phyloP scores from a whole-genome alignment of 2,329 filamentous ascomycete genomes.

The Diaporthe ilicicola region DNA sequence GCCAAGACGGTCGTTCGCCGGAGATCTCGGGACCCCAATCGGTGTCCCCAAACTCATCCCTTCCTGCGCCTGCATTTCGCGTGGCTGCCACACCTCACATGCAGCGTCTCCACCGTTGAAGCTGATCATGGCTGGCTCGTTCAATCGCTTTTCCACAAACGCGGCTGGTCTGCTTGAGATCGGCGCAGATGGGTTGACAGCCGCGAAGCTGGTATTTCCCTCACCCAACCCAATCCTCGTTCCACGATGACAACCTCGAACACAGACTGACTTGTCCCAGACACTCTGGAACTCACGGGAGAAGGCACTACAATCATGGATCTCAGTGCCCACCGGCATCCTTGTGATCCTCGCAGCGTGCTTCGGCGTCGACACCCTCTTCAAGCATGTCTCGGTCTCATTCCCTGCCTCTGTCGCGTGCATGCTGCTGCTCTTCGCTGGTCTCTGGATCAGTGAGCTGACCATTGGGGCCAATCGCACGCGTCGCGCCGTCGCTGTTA shows the following conservation, averaged over 20 bases:
- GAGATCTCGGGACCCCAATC: neutral
- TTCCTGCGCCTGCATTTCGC: neutral
- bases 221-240: too few relatives aligned
- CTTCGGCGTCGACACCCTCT: constrained; percentile 54
- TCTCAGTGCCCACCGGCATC: constrained; percentile 59
- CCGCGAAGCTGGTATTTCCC: constrained; percentile 19
- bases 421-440: constrained; percentile 62
- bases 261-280: constrained; percentile 12
- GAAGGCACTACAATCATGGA: constrained; percentile 50
- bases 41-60: neutral
- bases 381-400: constrained; percentile 56
- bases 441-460: constrained; percentile 55
- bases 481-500: constrained; percentile 53
- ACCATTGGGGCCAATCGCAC: constrained; percentile 58
- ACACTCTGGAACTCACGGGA: constrained; percentile 28
- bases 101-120: neutral
- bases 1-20: neutral
- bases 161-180: neutral
- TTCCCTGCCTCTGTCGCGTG: constrained; percentile 70
- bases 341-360: constrained; percentile 50
- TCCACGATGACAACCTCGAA: too few relatives aligned
- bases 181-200: neutral
- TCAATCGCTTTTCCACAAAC: neutral
- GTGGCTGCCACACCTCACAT: neutral
- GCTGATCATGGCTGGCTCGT: constrained; percentile 1